Evolutionary conservation across 1,139 yeast species (phyloP), one percentile per base, ranked within the genome.

Genomic region (Debaryomyces psychrophilus): DNA sequence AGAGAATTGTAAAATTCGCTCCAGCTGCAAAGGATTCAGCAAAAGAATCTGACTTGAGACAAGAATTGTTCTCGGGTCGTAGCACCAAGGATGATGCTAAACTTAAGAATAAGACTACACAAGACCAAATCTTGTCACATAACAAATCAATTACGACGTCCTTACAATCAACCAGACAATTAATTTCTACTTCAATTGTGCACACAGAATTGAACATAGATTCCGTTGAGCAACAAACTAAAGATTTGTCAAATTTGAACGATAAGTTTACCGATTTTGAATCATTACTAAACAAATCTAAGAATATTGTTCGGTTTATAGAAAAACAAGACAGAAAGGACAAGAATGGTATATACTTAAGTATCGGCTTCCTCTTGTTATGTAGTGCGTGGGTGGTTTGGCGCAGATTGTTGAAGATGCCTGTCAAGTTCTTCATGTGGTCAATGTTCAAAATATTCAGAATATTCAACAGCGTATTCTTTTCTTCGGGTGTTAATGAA

Each of bases 271-370:
- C 75, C 2, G 74, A 77, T 37, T 82, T 85, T 52, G 80, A 82
- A 41, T 75, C 74, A 46, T 63, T 85, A 44, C 68, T 87, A 44
- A 67, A 70, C 44, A 81, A 77, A 39, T 81, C 88, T 0, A 74
- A 71, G 45, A 73, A 75, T 37, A 74, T 86, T 38, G 87, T 86
- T 37, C 72, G 74, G 51, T 77, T 83, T 48, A 80, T 86, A 45
- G 89, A 85, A 56, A 81, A 81, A 56, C 87, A 88, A 43, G 90
- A 87, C 56, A 71, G 75, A 46, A 67, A 76, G 50, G 93, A 87
- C 56, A 73, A 87, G 44, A 69, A 78, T 42, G 68, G 81, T 46
- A 85, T 86, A 58, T 80, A 82, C 52, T 62, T 79, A 44, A 74
- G 88, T 26, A 56, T 85, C 38, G 82, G 81, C 15, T 82, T 86